These are phyloP conservation scores for Botryosphaeria dothidea DNA, from an alignment of 2,329 filamentous ascomycete genomes.

Conservation along the genomic window DNA sequence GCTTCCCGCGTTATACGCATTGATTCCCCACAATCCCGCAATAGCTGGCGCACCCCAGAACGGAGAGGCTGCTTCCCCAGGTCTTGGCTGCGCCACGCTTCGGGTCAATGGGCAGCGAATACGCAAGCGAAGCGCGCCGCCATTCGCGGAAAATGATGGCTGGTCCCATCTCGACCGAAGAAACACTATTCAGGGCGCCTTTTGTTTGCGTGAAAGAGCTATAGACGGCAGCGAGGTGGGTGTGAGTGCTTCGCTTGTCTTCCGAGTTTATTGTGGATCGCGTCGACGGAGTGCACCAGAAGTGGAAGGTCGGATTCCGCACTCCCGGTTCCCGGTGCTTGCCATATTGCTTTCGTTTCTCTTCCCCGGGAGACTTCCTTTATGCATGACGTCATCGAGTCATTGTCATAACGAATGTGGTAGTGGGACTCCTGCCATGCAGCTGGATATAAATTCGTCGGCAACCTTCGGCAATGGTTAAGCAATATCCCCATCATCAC, in stretches of 20 bases:
- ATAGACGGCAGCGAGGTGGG: no score
- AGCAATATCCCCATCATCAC: no score
- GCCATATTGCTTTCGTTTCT: not conserved
- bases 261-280: not conserved
- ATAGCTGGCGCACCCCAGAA: not conserved
- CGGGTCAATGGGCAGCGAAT: slow-evolving; percentile 8
- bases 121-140: not conserved
- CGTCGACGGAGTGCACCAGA: not conserved
- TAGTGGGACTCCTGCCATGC: no score
- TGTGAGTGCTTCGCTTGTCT: no score
- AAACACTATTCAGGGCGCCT: no score
- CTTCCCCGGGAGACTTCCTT: not conserved
- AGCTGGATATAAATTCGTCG: no score
- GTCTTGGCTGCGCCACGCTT: slow-evolving; percentile 8
- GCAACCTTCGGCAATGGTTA: no score
- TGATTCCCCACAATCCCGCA: slow-evolving; percentile 2
- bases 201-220: no score
- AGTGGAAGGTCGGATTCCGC: not conserved
- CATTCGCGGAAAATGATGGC: slow-evolving; percentile 1
- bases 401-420: no score
- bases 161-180: not conserved
- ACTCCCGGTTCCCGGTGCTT: not conserved
- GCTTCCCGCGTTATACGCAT: not conserved
- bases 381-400: not conserved
- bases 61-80: not conserved